Evolutionary conservation across 1,284 basidiomycete genomes (phyloP).

Genomic region (Irpex lacteus): DNA sequence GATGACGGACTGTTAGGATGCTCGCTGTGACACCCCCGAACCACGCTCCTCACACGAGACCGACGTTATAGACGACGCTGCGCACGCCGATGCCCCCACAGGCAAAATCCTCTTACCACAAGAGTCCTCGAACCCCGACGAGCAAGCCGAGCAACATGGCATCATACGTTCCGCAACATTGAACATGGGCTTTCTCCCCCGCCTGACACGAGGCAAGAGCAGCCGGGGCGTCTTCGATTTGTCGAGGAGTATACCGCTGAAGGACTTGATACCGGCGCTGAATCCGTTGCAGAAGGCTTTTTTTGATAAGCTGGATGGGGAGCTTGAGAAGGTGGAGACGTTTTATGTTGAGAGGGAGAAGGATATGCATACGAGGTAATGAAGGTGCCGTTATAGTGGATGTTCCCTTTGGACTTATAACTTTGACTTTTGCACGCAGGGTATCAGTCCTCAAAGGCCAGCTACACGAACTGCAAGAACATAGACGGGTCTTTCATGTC

Average conservation of each 20-base stretch:
- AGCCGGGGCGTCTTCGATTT: slow-evolving; percentile 9
- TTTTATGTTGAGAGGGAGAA: slow-evolving; percentile 79
- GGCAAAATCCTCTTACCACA: not conserved
- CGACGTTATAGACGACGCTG: not conserved
- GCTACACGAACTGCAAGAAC: slow-evolving; percentile 71
- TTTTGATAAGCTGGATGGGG: slow-evolving; percentile 70
- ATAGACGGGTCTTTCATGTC: slow-evolving; percentile 68
- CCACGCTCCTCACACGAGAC: not conserved
- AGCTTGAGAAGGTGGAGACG: slow-evolving; percentile 79
- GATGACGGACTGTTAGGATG: not conserved
- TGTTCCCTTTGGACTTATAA: not conserved
- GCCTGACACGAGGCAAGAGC: slow-evolving; percentile 7
- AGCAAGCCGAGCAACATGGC: not conserved
- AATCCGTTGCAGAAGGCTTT: slow-evolving; percentile 65
- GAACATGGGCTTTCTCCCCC: slow-evolving; percentile 18
- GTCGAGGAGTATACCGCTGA: slow-evolving; percentile 36
- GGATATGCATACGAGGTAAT: slow-evolving; percentile 51
- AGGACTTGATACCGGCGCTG: slow-evolving; percentile 50
- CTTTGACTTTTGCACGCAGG: not conserved
- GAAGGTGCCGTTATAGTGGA: slow-evolving; percentile 3
- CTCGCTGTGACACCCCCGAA: not conserved
- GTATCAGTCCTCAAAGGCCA: slow-evolving; percentile 58
- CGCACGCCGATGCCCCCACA: not conserved
- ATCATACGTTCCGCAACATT: slow-evolving; percentile 9
- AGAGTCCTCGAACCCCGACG: not conserved